A percentile compares a stretch with the other conserved stretches of the same genome.
phyloP scores from a whole-genome alignment of 2,329 filamentous ascomycete species.

The Alternaria atra region DNA sequence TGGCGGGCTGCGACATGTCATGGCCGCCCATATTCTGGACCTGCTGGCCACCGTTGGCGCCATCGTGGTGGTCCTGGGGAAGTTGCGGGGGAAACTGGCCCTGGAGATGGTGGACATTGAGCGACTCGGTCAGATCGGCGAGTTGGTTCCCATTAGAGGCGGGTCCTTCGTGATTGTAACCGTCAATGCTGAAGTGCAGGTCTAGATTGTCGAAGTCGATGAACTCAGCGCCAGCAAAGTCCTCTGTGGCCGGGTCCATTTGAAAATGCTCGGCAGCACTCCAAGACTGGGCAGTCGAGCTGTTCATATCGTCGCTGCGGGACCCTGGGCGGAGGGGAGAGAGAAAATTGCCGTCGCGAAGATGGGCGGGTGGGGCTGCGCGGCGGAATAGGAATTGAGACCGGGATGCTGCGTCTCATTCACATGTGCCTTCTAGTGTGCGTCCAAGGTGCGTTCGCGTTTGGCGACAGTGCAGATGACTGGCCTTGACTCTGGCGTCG shows the following conservation, averaged over 20 bases:
- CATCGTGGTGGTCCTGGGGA: conserved; percentile 38
- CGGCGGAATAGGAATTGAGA: conserved; percentile 1
- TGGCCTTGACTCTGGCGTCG: conserved; percentile 1
- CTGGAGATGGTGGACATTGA: conserved; percentile 47
- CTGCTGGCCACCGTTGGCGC: conserved; percentile 26
- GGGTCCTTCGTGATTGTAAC: conserved; percentile 32
- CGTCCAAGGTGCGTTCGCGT: neutral
- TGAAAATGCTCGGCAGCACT: conserved; percentile 49
- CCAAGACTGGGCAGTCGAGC: conserved; percentile 49
- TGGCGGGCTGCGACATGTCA: conserved; percentile 32
- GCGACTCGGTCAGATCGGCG: conserved; percentile 42
- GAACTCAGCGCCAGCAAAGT: conserved; percentile 54
- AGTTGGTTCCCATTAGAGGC: conserved; percentile 38
- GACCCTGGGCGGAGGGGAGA: conserved; percentile 15
- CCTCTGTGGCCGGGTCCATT: conserved; percentile 54
- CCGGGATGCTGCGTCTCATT: conserved; percentile 7
- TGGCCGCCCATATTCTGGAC: conserved; percentile 23
- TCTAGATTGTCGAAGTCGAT: conserved; percentile 51
- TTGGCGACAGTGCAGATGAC: neutral
- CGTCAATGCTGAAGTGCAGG: conserved; percentile 42
- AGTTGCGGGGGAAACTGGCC: conserved; percentile 40
- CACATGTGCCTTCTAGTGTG: conserved; percentile 5
- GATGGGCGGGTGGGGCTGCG: conserved; percentile 16
- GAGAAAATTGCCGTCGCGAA: conserved; percentile 21
- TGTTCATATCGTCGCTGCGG: conserved; percentile 44